Conservation (phyloP, 805 yeast genomes). For the Maudiozyma saulgeensis region DNA sequence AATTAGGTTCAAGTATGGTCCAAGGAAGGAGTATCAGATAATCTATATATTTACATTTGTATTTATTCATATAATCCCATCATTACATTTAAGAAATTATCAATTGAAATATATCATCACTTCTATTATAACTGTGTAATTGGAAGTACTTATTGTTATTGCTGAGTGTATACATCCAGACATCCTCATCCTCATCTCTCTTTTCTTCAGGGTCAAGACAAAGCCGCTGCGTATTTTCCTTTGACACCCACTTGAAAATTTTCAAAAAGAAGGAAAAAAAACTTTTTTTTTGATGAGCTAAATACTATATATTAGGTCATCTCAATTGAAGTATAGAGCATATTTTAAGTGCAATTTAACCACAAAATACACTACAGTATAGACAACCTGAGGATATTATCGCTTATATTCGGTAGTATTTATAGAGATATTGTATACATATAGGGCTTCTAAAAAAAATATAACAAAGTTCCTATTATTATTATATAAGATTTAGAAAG, state of each 20-base stretch:
- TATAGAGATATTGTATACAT: no score
- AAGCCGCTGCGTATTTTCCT: not conserved
- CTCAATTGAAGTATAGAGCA: no score
- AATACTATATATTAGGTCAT: not conserved
- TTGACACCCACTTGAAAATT: not conserved
- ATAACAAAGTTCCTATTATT: no score
- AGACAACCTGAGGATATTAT: no score
- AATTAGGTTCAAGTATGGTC: constrained; percentile 30
- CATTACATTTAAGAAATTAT: not conserved
- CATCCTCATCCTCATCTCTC: not conserved
- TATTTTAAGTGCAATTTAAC: no score
- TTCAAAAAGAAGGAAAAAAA: not conserved
- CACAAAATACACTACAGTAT: no score
- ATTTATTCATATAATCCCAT: not conserved
- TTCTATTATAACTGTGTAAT: no score
- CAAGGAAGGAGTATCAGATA: constrained; percentile 27
- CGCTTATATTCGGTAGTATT: no score
- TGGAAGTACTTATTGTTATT: not conserved
- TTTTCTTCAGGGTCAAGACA: no score
- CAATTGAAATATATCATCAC: not conserved
- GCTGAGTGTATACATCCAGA: not conserved
- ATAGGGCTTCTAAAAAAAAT: no score
- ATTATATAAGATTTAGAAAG: no score
- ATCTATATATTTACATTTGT: not conserved
- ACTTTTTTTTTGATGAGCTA: not conserved